Evolutionary conservation across 176 grass and related monocot genomes (phyloP).

Genomic region (Zizania latifolia): DNA sequence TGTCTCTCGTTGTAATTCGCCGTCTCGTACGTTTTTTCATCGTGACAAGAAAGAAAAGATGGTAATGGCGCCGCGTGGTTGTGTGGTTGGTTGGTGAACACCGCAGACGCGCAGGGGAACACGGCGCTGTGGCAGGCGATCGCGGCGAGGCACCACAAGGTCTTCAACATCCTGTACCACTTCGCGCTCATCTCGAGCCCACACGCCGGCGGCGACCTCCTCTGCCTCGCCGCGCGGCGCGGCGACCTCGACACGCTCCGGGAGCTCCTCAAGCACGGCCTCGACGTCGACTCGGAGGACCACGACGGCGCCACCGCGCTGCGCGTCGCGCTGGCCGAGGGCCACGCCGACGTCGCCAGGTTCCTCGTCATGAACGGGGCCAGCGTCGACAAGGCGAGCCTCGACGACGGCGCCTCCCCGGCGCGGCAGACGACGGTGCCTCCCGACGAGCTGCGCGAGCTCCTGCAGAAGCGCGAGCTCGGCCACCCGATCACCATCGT

Average conservation of each 20-base stretch:
- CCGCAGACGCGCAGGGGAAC: constrained; percentile 47
- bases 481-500: constrained; percentile 44
- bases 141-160: constrained; percentile 58
- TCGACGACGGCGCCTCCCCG: background rate
- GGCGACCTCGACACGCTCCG: constrained; percentile 61
- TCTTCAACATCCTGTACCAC: constrained; percentile 82
- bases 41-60: background rate
- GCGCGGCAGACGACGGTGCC: constrained; percentile 12
- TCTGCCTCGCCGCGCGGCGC: constrained; percentile 56
- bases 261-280: constrained; percentile 71
- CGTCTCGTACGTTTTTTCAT: background rate
- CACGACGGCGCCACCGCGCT: constrained; percentile 61
- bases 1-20: background rate
- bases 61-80: too few species aligned
- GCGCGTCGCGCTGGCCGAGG: constrained; percentile 48
- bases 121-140: constrained; percentile 79
- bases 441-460: constrained; percentile 35
- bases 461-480: constrained; percentile 44
- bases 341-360: constrained; percentile 42
- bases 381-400: constrained; percentile 44
- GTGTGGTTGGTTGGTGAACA: too few species aligned
- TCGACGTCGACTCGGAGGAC: constrained; percentile 57
- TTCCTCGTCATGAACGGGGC: constrained; percentile 66
- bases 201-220: constrained; percentile 54
- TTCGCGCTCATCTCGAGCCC: constrained; percentile 45